These are phyloP conservation scores for Serendipita vermifera DNA, from an alignment of 768 basidiomycete genomes.

Conservation along the genomic window DNA sequence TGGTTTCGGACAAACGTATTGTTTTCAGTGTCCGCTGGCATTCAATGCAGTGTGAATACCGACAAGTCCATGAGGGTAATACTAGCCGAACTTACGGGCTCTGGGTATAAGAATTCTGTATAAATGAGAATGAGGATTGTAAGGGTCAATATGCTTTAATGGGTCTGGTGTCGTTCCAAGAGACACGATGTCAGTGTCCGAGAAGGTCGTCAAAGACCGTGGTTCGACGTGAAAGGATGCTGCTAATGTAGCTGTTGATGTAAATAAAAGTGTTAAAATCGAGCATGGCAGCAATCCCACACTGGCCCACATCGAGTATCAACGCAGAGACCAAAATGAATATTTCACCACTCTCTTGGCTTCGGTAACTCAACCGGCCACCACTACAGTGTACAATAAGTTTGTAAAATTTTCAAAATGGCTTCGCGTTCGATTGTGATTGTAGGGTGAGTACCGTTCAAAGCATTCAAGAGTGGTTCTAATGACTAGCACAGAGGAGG, in stretches of 20 bases:
- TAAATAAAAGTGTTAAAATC: background rate
- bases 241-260: background rate
- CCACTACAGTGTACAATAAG: no score
- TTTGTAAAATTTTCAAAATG: no score
- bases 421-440: background rate
- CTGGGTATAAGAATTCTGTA: slow-evolving; percentile 80
- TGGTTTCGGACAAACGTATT: slow-evolving; percentile 75
- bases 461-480: background rate
- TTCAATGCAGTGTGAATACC: background rate
- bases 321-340: no score
- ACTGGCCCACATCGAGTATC: background rate
- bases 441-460: background rate
- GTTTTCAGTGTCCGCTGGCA: slow-evolving; percentile 53
- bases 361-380: no score
- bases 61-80: slow-evolving; percentile 6
- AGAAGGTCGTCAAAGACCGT: slow-evolving; percentile 14
- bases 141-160: slow-evolving; percentile 50
- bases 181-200: slow-evolving; percentile 31
- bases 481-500: slow-evolving; percentile 39
- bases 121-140: slow-evolving; percentile 56
- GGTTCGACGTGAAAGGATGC: slow-evolving; percentile 6
- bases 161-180: slow-evolving; percentile 51
- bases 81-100: slow-evolving; percentile 37
- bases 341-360: no score
- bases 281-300: background rate